Evolutionary conservation across 495 filamentous ascomycete genomes (phyloP), one percentile per base, ranked within the genome.

Genomic region (Penicillium flavigenum): DNA sequence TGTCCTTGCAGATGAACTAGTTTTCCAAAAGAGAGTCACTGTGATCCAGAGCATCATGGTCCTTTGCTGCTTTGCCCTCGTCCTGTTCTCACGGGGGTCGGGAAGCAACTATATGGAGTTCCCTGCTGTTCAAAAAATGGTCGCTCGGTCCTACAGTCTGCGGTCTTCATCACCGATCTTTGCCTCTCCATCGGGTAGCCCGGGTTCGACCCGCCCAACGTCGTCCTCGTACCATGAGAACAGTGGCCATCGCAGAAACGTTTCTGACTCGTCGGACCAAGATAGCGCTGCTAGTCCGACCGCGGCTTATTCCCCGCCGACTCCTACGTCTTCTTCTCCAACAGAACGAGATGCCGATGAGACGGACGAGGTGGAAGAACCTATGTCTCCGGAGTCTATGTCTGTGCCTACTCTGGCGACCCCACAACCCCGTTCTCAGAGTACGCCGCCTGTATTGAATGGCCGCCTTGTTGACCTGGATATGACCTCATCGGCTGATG

Each of bases 11-110:
- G 93, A 98, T 60, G 94, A 98, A 70, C 80, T 98, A 20, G 87
- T 96, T 45, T 96, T 94, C 70, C 94, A 98, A 73, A 96, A 96
- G 71, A 84, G 94, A 41, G 92, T 98, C 79, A 87, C 88, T 22
- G 91, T 96, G 59, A 79, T 96, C 41, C 93, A 97, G 71, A 89
- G 86, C 54, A 80, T 94, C 9, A 81, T 98, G 17, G 83, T 98
- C 2, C 82, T 98, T 3, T 83, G 92, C 61, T 96, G 92, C 63
- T 87, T 98, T 42, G 86, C 86, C 0, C 79, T 98, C 9, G 89
- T 94, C 46, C 85, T 98, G 50, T 96, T 98, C 70, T 81, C 82
- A 0, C 73, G 83, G 9, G 71, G 70, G 3, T 63, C 72, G 20
- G 72, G 74, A 49, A 70, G 71, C 52, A 74, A 73, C 44, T 80